Evolutionary conservation across 2,329 filamentous ascomycete genomes (phyloP).

Genomic region (Fusarium tuaranense): DNA sequence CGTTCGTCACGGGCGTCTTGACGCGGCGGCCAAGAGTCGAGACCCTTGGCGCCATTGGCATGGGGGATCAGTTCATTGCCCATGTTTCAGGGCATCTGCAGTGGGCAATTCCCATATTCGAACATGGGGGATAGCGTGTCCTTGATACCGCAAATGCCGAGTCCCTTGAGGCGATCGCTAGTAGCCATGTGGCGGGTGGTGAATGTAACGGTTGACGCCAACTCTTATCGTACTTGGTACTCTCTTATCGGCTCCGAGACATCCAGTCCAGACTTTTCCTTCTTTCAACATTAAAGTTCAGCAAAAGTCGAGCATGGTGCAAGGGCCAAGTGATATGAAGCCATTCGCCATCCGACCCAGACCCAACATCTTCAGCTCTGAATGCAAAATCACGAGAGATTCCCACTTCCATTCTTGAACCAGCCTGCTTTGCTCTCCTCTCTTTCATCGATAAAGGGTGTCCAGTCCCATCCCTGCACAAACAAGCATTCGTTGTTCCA

Average conservation of each 20-base stretch:
- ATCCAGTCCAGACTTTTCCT: background rate
- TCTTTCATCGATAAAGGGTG: background rate
- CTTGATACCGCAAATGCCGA: background rate
- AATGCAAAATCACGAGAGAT: background rate
- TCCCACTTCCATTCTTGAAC: background rate
- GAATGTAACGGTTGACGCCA: background rate
- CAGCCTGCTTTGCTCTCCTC: background rate
- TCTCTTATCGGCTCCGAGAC: background rate
- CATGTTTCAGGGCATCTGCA: background rate
- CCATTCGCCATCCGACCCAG: background rate
- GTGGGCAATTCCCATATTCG: background rate
- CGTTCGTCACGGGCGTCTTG: background rate
- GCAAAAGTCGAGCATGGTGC: background rate
- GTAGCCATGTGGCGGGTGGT: background rate
- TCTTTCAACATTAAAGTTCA: background rate
- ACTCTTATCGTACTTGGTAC: background rate
- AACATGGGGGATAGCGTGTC: slow-evolving; percentile 1
- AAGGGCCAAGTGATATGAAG: background rate
- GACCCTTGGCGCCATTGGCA: background rate
- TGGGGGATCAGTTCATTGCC: background rate
- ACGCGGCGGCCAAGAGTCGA: background rate
- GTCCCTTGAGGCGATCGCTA: background rate
- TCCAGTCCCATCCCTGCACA: background rate
- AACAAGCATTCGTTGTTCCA: background rate
- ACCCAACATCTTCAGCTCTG: background rate